Base-by-base conservation (phyloP, 345 rosid genomes). In the Dovyalis caffra region DNA sequence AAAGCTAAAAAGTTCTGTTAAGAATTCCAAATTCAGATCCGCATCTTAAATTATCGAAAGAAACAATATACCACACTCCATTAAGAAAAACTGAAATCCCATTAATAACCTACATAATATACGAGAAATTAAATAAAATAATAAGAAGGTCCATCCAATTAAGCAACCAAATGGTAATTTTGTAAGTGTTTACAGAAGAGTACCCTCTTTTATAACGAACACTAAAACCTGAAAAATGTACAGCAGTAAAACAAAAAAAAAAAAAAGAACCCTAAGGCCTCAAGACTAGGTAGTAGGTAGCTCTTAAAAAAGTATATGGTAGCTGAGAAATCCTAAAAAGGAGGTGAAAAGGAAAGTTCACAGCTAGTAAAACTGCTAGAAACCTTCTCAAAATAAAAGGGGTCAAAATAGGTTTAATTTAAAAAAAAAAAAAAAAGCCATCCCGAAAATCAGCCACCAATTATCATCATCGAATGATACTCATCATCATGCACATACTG, bases 301-400 rank as follows among this genome's bases (percentile, higher is more conserved):
- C 64, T 28, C 83, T 43, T 20, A 14, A 71, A 53, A 53, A 56
- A 56, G n/a, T 8, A 8, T 56, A 10, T 10, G n/a, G 28, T 23
- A 10, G 60, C 60, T 56, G 10, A 1, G 28, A 20, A 20, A 49
- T 49, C 18, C 23, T 6, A 8, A 77, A 70, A 53, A 77, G 26
- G 1, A 4, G 16, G 14, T 31, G 26, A 64, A 31, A 64, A 8
- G 40, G 15, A 58, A 31, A 35, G 20, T 29, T 8, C 40, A 37
- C 25, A 23, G 15, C 60, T 47, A 74, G 82, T 53, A 74, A 79
- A 82, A 73, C 69, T 37, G 61, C 66, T 56, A 57, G 25, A 9
- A 28, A 74, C 49, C 53, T 26, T 62, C 62, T 60, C 70, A 77
- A 77, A 71, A 28, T 12, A 32, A 53, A 28, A 38, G 5, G 23